phyloP scores from a whole-genome alignment of 2,329 filamentous ascomycete genomes.

The Fusarium setosum region DNA sequence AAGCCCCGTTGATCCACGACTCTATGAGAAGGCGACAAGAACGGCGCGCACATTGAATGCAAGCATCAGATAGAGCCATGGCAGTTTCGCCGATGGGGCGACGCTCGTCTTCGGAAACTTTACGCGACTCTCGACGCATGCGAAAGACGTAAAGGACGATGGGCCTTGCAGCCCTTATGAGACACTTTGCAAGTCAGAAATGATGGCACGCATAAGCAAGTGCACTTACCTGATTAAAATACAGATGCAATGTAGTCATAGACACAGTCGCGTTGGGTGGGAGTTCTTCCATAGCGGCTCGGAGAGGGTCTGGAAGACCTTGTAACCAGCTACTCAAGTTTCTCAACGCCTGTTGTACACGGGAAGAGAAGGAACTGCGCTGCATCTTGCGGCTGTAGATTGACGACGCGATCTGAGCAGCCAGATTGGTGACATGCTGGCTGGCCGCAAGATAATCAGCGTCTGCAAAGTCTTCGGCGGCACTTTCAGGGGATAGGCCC shows the following conservation, averaged over 20 bases:
- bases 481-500: neutral
- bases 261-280: slow-evolving; percentile 22
- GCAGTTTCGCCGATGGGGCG: slow-evolving; percentile 39
- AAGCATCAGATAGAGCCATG: slow-evolving; percentile 52
- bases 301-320: slow-evolving; percentile 38
- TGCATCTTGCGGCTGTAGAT: slow-evolving; percentile 43
- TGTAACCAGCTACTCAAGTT: slow-evolving; percentile 41
- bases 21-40: slow-evolving; percentile 53
- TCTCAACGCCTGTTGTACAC: slow-evolving; percentile 42
- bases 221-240: slow-evolving; percentile 35
- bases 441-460: slow-evolving; percentile 44
- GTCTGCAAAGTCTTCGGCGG: slow-evolving; percentile 43
- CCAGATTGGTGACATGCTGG: slow-evolving; percentile 49
- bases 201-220: rapidly evolving
- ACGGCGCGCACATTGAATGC: slow-evolving; percentile 54
- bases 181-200: slow-evolving; percentile 24
- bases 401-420: slow-evolving; percentile 37
- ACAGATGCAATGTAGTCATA: slow-evolving; percentile 44
- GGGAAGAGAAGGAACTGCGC: slow-evolving; percentile 14
- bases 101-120: neutral
- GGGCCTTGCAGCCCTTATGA: slow-evolving; percentile 43
- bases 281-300: slow-evolving; percentile 29
- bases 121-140: slow-evolving; percentile 1
- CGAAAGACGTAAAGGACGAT: slow-evolving; percentile 44
- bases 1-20: slow-evolving; percentile 56